These are phyloP conservation scores for Phallus indusiatus DNA, from an alignment of 768 basidiomycete species.

Conservation along the genomic window DNA sequence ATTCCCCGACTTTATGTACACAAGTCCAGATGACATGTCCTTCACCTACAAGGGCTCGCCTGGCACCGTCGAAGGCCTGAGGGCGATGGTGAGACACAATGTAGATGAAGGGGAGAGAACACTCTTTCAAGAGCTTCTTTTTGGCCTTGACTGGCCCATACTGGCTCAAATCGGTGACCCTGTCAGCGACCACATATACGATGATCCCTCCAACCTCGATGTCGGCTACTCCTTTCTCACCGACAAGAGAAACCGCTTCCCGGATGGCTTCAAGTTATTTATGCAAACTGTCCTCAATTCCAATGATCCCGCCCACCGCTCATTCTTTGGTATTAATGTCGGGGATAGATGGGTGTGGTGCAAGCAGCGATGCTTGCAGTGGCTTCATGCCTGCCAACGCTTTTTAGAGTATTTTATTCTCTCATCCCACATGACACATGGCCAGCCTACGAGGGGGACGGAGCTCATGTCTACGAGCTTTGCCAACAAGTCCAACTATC, in stretches of 20 bases:
- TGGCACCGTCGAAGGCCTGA: not conserved
- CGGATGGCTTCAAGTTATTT: not conserved
- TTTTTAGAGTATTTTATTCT: not conserved
- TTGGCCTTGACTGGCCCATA: too few species aligned
- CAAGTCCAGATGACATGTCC: not conserved
- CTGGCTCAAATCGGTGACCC: not conserved
- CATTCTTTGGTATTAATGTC: not conserved
- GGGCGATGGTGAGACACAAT: not conserved
- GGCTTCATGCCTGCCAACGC: not conserved
- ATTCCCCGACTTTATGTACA: not conserved
- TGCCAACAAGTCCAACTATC: not conserved
- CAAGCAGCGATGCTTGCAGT: not conserved
- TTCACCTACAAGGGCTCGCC: not conserved
- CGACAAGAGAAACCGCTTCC: not conserved
- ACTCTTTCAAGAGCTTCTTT: not conserved
- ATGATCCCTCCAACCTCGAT: not conserved
- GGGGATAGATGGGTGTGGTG: not conserved
- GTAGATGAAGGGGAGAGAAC: not conserved
- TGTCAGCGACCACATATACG: too few species aligned
- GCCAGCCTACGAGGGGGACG: not conserved
- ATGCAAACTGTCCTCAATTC: too few species aligned
- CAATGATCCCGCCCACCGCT: too few species aligned
- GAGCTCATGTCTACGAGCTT: not conserved
- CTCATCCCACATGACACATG: not conserved
- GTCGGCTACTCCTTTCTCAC: not conserved